Base-by-base conservation (phyloP, 768 basidiomycete genomes). In the Agaricus bisporus region DNA sequence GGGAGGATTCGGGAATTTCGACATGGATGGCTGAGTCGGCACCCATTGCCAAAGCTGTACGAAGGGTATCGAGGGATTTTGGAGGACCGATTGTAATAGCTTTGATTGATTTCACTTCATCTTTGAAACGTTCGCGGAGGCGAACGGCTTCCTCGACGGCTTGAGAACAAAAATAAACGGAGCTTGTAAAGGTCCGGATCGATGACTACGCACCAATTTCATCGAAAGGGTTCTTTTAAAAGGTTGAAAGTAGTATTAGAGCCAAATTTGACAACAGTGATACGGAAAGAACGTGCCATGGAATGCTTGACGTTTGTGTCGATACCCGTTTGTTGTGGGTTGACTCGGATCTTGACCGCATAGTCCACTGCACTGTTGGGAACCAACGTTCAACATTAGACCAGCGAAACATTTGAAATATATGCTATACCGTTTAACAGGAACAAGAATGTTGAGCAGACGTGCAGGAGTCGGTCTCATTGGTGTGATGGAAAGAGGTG, bases 251-350 rank as follows among this genome's bases (percentile, higher is more conserved):
- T 22, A 22, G 4, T 5, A 49, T 11, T 18, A 18, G 17, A 17
- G 11, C 4, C 11, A 35, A 12, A 32, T 12, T 4, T 5, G 8
- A 53, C 12, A 37, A 18, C 47, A 17, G 26, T 9, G 11, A 28
- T 1, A 32, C 8, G 5, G n/a, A 9, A 29, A 15, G 9, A 11
- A 61, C 85, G 60, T 59, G 94, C 95, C 95, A 99, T 98, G 1
- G 93, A 95, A 72, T 99, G 97, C 78, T 99, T 99, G 61, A 97
- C 95, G 68, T 88, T 93, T 52, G 90, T 86, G 75, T 99, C 95
- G 39, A 99, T 83, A 12, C 94, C 97, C 35, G 93, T 97, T 65
- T 97, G 92, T 59, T 88, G 85, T 5, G 93, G 82, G 66, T 95
- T 95, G 47, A 99, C 92, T 48, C 95, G 89, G 73, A 99, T 97